Percentiles rank a stretch among this genome's conserved stretches.
These are phyloP conservation scores for Phytophthora fragariaefolia DNA, from an alignment of 352 stramenopile genomes.

Conservation along the genomic window DNA sequence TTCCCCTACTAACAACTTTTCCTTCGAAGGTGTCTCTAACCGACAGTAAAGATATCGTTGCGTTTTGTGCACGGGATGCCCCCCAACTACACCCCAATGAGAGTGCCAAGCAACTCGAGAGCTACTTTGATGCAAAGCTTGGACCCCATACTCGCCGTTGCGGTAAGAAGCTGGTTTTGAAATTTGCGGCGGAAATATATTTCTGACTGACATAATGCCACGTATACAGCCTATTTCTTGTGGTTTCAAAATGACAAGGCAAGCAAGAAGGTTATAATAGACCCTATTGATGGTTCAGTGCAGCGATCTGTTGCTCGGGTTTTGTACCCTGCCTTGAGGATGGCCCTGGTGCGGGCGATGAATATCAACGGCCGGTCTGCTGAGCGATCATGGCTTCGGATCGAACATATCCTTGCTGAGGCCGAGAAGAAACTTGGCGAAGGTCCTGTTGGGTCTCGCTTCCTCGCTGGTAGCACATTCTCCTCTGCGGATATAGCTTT, in stretches of 20 bases:
- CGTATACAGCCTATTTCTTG: constrained; percentile 39
- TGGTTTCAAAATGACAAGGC: constrained; percentile 35
- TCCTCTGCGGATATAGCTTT: constrained; percentile 62
- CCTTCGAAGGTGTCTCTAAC: constrained; percentile 30
- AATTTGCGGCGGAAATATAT: neutral
- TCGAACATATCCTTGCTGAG: constrained; percentile 37
- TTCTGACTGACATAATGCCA: neutral
- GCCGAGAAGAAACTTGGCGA: constrained; percentile 42
- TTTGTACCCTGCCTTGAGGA: constrained; percentile 40
- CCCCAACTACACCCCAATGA: constrained; percentile 48
- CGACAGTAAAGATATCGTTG: constrained; percentile 54
- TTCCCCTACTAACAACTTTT: constrained; percentile 44
- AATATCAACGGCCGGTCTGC: constrained; percentile 41
- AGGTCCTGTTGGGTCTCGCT: constrained; percentile 43
- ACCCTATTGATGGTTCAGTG: constrained; percentile 19
- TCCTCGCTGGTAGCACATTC: constrained; percentile 48
- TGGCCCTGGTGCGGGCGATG: constrained; percentile 36
- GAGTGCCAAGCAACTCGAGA: constrained; percentile 47
- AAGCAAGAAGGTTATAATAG: constrained; percentile 31
- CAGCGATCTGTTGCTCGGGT: constrained; percentile 33
- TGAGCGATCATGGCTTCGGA: constrained; percentile 35
- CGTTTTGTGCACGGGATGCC: constrained; percentile 41
- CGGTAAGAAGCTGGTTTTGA: constrained; percentile 15
- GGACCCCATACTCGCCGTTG: constrained; percentile 34
- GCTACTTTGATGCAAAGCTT: constrained; percentile 50